These are phyloP conservation scores for Mortierella sp. DNA, from an alignment of 371 early-diverging fungal genomes.

Conservation along the genomic window DNA sequence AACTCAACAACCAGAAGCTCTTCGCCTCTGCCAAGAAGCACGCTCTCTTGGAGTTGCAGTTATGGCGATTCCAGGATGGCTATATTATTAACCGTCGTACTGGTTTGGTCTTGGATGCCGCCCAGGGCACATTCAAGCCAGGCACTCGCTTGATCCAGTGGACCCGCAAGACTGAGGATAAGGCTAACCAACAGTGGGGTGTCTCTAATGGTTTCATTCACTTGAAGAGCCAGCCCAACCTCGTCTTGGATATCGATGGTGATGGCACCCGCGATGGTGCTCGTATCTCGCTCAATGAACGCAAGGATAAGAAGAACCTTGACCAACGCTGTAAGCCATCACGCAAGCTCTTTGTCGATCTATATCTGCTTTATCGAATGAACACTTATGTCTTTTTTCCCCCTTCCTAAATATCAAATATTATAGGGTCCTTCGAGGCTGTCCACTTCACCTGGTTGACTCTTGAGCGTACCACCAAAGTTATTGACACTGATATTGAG, in stretches of 20 bases:
- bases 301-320: slow-evolving; percentile 56
- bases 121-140: slow-evolving; percentile 51
- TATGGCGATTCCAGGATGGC: slow-evolving; percentile 51
- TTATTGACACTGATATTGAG: slow-evolving; percentile 33
- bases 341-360: background rate
- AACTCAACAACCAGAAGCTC: slow-evolving; percentile 52
- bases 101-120: slow-evolving; percentile 41
- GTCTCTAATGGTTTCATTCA: slow-evolving; percentile 53
- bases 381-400: background rate
- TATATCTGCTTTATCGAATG: background rate
- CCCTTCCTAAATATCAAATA: background rate
- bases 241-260: slow-evolving; percentile 65
- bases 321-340: slow-evolving; percentile 48
- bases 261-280: slow-evolving; percentile 55
- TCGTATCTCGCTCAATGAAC: slow-evolving; percentile 41
- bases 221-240: slow-evolving; percentile 55
- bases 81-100: slow-evolving; percentile 53
- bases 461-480: slow-evolving; percentile 12
- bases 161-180: slow-evolving; percentile 42
- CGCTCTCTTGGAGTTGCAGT: slow-evolving; percentile 48
- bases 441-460: slow-evolving; percentile 47
- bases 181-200: slow-evolving; percentile 43
- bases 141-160: slow-evolving; percentile 67
- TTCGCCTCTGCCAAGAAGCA: slow-evolving; percentile 35
- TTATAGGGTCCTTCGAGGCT: slow-evolving; percentile 48